Percentiles rank a stretch among this genome's conserved stretches.
Evolutionary conservation across 768 basidiomycete genomes (phyloP).

Genomic region (Nidula microcarpa): DNA sequence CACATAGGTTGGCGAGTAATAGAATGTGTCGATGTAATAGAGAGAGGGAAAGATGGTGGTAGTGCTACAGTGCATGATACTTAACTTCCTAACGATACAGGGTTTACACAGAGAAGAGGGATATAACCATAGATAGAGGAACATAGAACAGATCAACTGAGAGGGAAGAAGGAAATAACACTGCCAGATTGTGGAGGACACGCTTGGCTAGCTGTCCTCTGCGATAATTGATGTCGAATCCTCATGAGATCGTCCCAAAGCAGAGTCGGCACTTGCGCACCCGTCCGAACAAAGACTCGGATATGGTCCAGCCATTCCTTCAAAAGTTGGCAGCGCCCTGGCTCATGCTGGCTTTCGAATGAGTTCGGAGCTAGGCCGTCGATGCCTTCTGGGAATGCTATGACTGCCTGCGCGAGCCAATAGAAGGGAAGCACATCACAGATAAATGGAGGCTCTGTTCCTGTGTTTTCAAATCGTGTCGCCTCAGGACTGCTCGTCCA

Average conservation of each 20-base stretch:
- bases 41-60: too few relatives aligned
- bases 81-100: too few relatives aligned
- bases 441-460: constrained; percentile 32
- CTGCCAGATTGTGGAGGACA: constrained; percentile 6
- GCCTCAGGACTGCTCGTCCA: constrained; percentile 42
- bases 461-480: constrained; percentile 18
- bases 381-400: constrained; percentile 49
- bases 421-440: constrained; percentile 53
- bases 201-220: neutral
- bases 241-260: constrained; percentile 48
- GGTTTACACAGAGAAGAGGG: too few relatives aligned
- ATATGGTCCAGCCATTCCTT: constrained; percentile 51
- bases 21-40: too few relatives aligned
- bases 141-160: neutral
- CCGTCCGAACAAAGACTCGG: constrained; percentile 38
- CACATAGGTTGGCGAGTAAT: too few relatives aligned
- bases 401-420: constrained; percentile 57
- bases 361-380: constrained; percentile 10
- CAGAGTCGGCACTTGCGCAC: constrained; percentile 37
- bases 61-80: too few relatives aligned
- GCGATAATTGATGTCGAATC: constrained; percentile 22
- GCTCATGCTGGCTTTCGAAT: constrained; percentile 20
- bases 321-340: constrained; percentile 39
- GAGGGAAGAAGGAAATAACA: constrained; percentile 18
- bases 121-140: too few relatives aligned